These are phyloP conservation scores for Nicotiana tabacum DNA, from an alignment of 257 asterid species.

Conservation along the genomic window DNA sequence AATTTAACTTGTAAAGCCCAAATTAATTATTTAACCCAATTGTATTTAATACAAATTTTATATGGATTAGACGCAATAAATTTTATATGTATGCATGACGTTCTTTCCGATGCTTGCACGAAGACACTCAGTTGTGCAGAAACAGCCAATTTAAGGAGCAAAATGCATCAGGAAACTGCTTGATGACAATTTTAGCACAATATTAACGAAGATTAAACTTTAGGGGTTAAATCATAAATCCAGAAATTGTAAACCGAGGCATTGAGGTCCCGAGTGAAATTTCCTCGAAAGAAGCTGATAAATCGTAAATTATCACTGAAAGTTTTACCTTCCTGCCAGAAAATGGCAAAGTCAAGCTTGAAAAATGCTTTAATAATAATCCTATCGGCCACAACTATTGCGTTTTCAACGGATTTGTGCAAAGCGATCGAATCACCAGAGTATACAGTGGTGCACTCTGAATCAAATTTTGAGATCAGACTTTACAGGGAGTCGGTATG, in stretches of 20 bases:
- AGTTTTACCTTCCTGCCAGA: too few species aligned
- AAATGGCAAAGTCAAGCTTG: neutral
- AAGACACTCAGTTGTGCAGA: neutral
- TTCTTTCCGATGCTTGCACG: neutral
- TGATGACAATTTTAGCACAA: neutral
- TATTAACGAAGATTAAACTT: neutral
- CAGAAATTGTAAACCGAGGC: neutral
- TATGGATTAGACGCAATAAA: too few species aligned
- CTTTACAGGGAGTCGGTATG: constrained; percentile 60
- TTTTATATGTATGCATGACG: too few species aligned
- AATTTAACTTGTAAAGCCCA: too few species aligned
- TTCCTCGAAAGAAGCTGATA: neutral
- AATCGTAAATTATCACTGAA: neutral
- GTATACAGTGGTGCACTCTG: constrained; percentile 63
- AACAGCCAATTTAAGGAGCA: neutral
- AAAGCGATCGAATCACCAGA: constrained; percentile 57
- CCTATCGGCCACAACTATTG: neutral
- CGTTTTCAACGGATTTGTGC: neutral
- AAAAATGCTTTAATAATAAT: neutral
- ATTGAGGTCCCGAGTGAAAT: neutral
- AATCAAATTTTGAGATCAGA: constrained; percentile 81
- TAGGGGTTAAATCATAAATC: neutral
- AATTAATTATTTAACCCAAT: too few species aligned
- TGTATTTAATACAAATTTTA: too few species aligned
- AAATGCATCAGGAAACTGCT: neutral